Evolutionary conservation across 768 basidiomycete species (phyloP).

Genomic region (Lentinula sp.): DNA sequence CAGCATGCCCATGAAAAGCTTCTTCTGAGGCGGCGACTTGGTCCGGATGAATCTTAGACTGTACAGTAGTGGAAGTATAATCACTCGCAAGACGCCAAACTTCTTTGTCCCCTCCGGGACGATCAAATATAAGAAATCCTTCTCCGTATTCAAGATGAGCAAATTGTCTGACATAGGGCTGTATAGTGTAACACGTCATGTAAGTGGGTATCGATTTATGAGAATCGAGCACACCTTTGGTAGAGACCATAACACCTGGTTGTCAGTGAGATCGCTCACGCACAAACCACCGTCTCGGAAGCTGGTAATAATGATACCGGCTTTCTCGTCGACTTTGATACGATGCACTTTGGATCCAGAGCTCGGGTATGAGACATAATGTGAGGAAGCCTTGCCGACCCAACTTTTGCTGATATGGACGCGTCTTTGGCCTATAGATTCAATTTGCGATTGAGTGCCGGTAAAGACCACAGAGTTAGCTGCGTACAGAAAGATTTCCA

Average conservation of each 20-base stretch:
- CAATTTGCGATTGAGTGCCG: constrained; percentile 1
- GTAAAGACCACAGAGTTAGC: background rate
- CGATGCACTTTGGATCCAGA: constrained; percentile 49
- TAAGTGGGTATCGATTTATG: background rate
- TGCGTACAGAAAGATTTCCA: constrained; percentile 64
- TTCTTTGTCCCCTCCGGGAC: constrained; percentile 50
- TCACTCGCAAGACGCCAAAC: constrained; percentile 56
- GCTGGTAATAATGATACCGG: constrained; percentile 56
- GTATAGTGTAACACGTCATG: background rate
- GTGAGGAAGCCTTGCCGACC: constrained; percentile 44
- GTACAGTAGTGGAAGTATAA: constrained; percentile 11
- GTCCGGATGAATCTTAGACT: constrained; percentile 19
- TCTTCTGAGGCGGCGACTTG: constrained; percentile 13
- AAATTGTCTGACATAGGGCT: constrained; percentile 45
- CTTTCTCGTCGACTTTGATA: constrained; percentile 68
- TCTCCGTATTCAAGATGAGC: constrained; percentile 72
- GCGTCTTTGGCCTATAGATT: constrained; percentile 36
- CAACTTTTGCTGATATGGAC: constrained; percentile 44
- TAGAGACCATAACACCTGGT: constrained; percentile 57
- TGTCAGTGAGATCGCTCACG: constrained; percentile 49
- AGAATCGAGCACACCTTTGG: constrained; percentile 32
- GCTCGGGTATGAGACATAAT: constrained; percentile 23
- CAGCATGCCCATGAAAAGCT: constrained; percentile 5
- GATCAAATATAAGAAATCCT: constrained; percentile 70
- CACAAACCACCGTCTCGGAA: constrained; percentile 45